Evolutionary conservation across 495 filamentous ascomycete genomes (phyloP).

Genomic region (Hyaloscypha hepaticicola): DNA sequence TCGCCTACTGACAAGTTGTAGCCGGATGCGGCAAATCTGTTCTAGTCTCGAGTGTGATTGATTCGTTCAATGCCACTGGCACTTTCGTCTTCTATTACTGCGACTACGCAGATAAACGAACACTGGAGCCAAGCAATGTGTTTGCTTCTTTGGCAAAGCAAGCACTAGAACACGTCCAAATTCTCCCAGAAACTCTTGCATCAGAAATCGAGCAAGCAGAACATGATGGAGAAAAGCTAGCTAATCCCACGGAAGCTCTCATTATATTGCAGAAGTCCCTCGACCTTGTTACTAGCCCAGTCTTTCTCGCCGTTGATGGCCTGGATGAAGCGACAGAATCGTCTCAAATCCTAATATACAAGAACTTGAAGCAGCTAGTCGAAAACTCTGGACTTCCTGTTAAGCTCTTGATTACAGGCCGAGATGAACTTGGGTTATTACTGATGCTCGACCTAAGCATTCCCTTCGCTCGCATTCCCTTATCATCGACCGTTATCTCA

Average conservation of each 20-base stretch:
- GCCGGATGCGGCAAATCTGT: conserved; percentile 36
- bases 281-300: background rate
- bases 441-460: conserved; percentile 27
- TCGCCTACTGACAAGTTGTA: conserved; percentile 2
- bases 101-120: conserved; percentile 24
- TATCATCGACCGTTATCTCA: background rate
- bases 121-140: conserved; percentile 27
- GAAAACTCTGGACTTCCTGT: background rate
- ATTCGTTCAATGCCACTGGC: conserved; percentile 1
- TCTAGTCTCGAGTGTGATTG: conserved; percentile 23
- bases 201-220: conserved; percentile 1
- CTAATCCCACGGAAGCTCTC: background rate
- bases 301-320: conserved; percentile 16
- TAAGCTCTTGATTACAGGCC: conserved; percentile 8
- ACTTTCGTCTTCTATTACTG: conserved; percentile 28
- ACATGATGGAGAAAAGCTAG: conserved; percentile 8
- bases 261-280: background rate
- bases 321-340: conserved; percentile 10
- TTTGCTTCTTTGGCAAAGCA: conserved; percentile 24
- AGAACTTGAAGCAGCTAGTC: background rate
- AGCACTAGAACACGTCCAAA: conserved; percentile 6
- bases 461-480: conserved; percentile 31
- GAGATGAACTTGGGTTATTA: conserved; percentile 32
- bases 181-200: conserved; percentile 10
- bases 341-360: background rate